Conservation (phyloP, 192 early-diverging fungal genomes). For the Gryganskiella cystojenkinii region DNA sequence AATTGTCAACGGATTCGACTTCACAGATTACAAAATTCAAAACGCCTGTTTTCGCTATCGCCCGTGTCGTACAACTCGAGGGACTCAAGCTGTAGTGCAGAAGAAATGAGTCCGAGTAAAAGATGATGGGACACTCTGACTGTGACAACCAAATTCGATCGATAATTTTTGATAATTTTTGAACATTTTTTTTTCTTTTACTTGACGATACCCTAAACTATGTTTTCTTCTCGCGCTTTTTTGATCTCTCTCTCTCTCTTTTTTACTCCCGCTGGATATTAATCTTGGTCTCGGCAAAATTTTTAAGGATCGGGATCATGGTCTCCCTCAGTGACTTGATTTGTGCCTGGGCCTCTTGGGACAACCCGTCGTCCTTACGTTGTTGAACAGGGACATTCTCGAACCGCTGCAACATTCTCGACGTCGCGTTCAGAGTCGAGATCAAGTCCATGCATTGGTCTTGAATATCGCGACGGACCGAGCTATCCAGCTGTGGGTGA, state of each 20-base stretch:
- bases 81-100: no score
- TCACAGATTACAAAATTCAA: no score
- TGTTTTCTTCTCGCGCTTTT: no score
- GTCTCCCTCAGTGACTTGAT: constrained; percentile 28
- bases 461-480: constrained; percentile 40
- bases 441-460: constrained; percentile 37
- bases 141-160: no score
- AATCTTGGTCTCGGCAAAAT: constrained; percentile 46
- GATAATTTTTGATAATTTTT: no score
- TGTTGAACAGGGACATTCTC: constrained; percentile 36
- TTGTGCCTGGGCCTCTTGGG: constrained; percentile 22
- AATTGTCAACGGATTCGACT: no score
- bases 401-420: constrained; percentile 44
- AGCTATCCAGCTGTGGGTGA: constrained; percentile 25
- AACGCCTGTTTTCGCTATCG: no score
- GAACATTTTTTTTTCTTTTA: no score
- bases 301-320: constrained; percentile 49
- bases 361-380: constrained; percentile 16
- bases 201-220: no score
- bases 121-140: no score
- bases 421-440: constrained; percentile 33
- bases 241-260: background rate
- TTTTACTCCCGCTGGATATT: constrained; percentile 9
- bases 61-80: no score
- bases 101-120: no score